Conservation (phyloP, 2,329 filamentous ascomycete genomes). For the Xylariaceae sp. region DNA sequence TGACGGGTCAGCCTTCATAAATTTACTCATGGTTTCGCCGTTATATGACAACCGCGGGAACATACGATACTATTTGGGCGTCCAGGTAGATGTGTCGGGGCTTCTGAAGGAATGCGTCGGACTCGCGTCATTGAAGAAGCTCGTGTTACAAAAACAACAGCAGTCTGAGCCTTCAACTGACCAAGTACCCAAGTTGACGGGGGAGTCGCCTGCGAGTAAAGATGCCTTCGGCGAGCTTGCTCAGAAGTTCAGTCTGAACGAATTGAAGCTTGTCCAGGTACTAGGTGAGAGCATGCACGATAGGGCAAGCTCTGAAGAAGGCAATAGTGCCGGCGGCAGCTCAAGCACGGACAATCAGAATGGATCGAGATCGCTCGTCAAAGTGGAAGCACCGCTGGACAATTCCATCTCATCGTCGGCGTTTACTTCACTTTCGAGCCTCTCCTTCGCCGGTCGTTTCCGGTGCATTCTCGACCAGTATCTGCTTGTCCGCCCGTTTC, state of each 20-base stretch:
- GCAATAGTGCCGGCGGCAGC: constrained; percentile 37
- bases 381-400: constrained; percentile 24
- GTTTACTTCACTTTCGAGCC: constrained; percentile 8
- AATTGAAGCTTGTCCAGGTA: constrained; percentile 59
- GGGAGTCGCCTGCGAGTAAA: constrained; percentile 8
- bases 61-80: constrained; percentile 64
- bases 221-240: constrained; percentile 56
- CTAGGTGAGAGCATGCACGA: constrained; percentile 60
- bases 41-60: constrained; percentile 62
- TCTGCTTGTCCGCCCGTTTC: constrained; percentile 60
- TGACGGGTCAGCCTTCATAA: constrained; percentile 74
- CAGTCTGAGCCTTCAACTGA: neutral
- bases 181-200: constrained; percentile 1
- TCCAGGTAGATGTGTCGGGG: constrained; percentile 66
- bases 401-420: constrained; percentile 9
- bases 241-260: constrained; percentile 64
- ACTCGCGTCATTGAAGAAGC: constrained; percentile 54
- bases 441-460: constrained; percentile 31
- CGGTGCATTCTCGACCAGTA: constrained; percentile 51
- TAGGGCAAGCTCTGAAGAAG: constrained; percentile 38
- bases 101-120: constrained; percentile 62
- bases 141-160: constrained; percentile 34
- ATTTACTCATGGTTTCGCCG: constrained; percentile 68
- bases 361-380: constrained; percentile 36
- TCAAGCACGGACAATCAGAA: constrained; percentile 36